Evolutionary conservation across 345 rosid species (phyloP).

Genomic region (Cardamine occulta): DNA sequence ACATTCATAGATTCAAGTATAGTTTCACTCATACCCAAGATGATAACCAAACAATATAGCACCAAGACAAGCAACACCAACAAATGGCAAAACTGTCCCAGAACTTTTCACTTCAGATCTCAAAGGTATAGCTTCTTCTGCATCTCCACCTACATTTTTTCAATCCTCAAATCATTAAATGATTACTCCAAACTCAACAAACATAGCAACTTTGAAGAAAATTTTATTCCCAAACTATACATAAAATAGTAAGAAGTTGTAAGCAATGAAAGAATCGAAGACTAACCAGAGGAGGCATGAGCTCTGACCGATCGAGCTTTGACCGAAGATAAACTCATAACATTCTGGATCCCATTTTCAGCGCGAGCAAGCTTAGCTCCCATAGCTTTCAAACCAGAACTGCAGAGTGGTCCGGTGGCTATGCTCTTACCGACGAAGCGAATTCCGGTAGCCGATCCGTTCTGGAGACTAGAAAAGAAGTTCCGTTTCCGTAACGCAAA

Average conservation of each 20-base stretch:
- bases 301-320: slow-evolving; percentile 67
- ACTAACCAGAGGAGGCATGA: slow-evolving; percentile 76
- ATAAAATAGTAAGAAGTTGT: background rate
- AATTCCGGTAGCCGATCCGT: slow-evolving; percentile 40
- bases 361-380: slow-evolving; percentile 69
- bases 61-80: slow-evolving; percentile 95
- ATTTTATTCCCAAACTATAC: background rate
- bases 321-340: slow-evolving; percentile 50
- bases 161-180: slow-evolving; percentile 24
- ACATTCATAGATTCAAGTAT: slow-evolving; percentile 7
- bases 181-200: background rate
- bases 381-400: slow-evolving; percentile 50
- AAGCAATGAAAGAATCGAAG: slow-evolving; percentile 10
- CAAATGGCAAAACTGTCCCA: slow-evolving; percentile 84
- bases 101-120: slow-evolving; percentile 59
- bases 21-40: slow-evolving; percentile 65
- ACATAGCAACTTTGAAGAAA: slow-evolving; percentile 3
- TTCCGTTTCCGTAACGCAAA: slow-evolving; percentile 48
- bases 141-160: slow-evolving; percentile 60
- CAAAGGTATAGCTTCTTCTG: slow-evolving; percentile 60
- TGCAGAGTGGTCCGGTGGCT: slow-evolving; percentile 38
- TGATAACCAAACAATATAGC: slow-evolving; percentile 97
- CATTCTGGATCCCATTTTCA: slow-evolving; percentile 41
- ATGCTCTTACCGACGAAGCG: slow-evolving; percentile 27
- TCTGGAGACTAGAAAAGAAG: slow-evolving; percentile 36